A percentile compares a stretch with the other conserved stretches of the same genome.
Evolutionary conservation across 805 yeast species (phyloP).

Genomic region (Cyberlindnera amylophila): DNA sequence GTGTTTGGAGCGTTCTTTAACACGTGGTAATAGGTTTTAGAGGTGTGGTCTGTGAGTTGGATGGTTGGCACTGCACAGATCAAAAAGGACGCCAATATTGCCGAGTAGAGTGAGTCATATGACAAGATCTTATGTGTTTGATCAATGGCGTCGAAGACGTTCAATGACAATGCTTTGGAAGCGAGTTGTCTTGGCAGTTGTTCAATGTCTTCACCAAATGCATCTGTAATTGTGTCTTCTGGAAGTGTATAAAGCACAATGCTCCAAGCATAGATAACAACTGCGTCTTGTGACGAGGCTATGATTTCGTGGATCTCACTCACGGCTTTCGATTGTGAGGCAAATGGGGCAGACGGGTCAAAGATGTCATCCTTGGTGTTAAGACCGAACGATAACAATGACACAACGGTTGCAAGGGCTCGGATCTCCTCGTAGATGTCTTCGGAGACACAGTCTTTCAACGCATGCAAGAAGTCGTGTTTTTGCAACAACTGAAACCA

Average conservation of each 20-base stretch:
- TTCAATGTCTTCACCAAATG: constrained; percentile 25
- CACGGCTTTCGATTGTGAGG: constrained; percentile 38
- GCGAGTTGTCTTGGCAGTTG: constrained; percentile 13
- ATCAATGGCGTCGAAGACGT: constrained; percentile 44
- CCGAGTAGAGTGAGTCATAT: constrained; percentile 49
- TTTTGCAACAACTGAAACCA: constrained; percentile 57
- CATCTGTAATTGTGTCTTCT: constrained; percentile 40
- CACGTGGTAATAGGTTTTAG: constrained; percentile 30
- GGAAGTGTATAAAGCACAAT: constrained; percentile 50
- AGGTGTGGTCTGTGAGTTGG: constrained; percentile 38
- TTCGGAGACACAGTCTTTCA: constrained; percentile 15
- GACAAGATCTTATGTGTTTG: constrained; percentile 39
- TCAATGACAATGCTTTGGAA: constrained; percentile 33
- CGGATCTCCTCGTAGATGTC: constrained; percentile 33
- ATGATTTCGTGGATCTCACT: constrained; percentile 39
- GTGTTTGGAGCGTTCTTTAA: constrained; percentile 32
- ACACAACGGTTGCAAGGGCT: constrained; percentile 44
- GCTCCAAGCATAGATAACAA: constrained; percentile 65
- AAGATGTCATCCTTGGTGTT: constrained; percentile 44
- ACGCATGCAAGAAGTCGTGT: constrained; percentile 22
- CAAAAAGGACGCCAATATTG: constrained; percentile 36
- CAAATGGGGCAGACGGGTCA: constrained; percentile 35
- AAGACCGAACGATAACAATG: constrained; percentile 54
- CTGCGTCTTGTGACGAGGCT: constrained; percentile 38
- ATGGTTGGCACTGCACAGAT: constrained; percentile 39